Evolutionary conservation across 345 rosid species (phyloP).

Genomic region (Citrus mangshanensis): DNA sequence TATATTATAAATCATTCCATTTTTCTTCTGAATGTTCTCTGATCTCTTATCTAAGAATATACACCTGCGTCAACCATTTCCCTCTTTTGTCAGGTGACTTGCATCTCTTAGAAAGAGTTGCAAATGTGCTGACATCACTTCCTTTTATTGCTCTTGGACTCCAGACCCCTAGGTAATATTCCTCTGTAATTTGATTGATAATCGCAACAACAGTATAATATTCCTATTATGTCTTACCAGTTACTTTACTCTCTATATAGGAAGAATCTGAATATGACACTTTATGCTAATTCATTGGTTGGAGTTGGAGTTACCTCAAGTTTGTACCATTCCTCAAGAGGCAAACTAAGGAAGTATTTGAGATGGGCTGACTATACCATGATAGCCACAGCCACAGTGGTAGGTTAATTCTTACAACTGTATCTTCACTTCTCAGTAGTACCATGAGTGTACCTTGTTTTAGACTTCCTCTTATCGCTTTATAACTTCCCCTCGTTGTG

Average conservation of each 20-base stretch:
- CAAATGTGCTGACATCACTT: conserved; percentile 85
- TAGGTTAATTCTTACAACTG: conserved; percentile 26
- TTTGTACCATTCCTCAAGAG: conserved; percentile 87
- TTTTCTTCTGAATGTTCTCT: not conserved
- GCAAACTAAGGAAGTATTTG: conserved; percentile 65
- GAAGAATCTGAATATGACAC: conserved; percentile 61
- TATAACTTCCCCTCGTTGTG: not conserved
- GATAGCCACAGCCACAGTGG: conserved; percentile 87
- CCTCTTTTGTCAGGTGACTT: conserved; percentile 54
- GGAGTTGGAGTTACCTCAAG: conserved; percentile 94
- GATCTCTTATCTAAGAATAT: not conserved
- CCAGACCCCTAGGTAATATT: conserved; percentile 79
- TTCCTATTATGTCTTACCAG: conserved; percentile 2
- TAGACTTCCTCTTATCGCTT: not conserved
- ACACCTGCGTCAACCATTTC: not conserved
- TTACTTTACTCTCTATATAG: conserved; percentile 32
- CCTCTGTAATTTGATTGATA: conserved; percentile 9
- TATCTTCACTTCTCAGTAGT: not conserved
- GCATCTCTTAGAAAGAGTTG: conserved; percentile 59
- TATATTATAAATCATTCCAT: not conserved
- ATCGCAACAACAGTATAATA: not conserved
- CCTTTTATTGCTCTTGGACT: conserved; percentile 86
- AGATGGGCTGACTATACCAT: conserved; percentile 94
- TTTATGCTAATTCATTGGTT: conserved; percentile 89
- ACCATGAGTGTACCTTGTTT: not conserved